Conservation (phyloP, 768 basidiomycete species). For the Hebeloma cylindrosporum region DNA sequence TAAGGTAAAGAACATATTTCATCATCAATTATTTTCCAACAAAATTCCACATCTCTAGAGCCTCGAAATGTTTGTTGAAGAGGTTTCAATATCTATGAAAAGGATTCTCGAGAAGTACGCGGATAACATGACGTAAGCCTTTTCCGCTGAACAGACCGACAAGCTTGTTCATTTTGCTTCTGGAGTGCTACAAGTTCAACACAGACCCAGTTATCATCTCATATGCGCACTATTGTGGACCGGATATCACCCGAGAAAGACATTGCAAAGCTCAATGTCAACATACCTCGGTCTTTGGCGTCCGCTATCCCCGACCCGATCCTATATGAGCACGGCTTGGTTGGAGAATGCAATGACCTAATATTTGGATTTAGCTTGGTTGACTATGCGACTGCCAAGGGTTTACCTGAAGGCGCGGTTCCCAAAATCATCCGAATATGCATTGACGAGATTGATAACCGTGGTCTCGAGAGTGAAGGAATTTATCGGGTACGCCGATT, state of each 20-base stretch:
- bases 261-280: slow-evolving; percentile 50
- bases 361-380: slow-evolving; percentile 88
- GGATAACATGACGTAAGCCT: slow-evolving; percentile 75
- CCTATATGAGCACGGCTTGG: slow-evolving; percentile 73
- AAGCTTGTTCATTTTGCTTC: not conserved
- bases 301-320: slow-evolving; percentile 68
- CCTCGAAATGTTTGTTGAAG: slow-evolving; percentile 75
- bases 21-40: not conserved
- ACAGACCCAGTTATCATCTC: slow-evolving; percentile 69
- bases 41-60: slow-evolving; percentile 48
- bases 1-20: slow-evolving; percentile 49
- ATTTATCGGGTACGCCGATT: slow-evolving; percentile 65
- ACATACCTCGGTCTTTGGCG: slow-evolving; percentile 62
- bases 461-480: slow-evolving; percentile 77
- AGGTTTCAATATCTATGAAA: slow-evolving; percentile 66
- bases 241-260: slow-evolving; percentile 74
- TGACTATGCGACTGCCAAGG: slow-evolving; percentile 85
- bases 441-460: slow-evolving; percentile 77
- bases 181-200: slow-evolving; percentile 77
- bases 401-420: slow-evolving; percentile 66
- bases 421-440: slow-evolving; percentile 83
- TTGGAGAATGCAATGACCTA: slow-evolving; percentile 85
- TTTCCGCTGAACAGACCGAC: not conserved
- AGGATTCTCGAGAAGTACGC: slow-evolving; percentile 67
- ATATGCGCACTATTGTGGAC: slow-evolving; percentile 59